Conservation (phyloP, 2,329 filamentous ascomycete genomes). For the Juglanconis oblonga region DNA sequence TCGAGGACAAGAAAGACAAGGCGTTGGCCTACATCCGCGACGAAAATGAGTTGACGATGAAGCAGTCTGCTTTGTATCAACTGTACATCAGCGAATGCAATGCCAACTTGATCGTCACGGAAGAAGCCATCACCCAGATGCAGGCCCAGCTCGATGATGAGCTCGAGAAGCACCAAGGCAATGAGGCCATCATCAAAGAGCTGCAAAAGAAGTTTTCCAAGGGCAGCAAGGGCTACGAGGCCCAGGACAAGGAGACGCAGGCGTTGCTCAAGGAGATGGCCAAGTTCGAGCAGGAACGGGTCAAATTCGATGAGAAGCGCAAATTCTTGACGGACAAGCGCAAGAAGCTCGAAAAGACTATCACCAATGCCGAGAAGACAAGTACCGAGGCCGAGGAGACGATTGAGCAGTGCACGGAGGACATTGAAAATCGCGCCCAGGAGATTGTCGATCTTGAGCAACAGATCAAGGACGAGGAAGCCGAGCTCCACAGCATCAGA, state of each 20-base stretch:
- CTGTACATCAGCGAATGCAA: slow-evolving; percentile 84
- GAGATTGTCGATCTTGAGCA: slow-evolving; percentile 76
- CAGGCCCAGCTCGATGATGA: slow-evolving; percentile 83
- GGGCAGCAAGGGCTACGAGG: slow-evolving; percentile 79
- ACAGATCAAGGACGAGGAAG: slow-evolving; percentile 74
- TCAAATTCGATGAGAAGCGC: slow-evolving; percentile 97
- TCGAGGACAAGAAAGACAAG: slow-evolving; percentile 96
- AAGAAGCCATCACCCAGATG: slow-evolving; percentile 88
- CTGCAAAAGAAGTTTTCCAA: slow-evolving; percentile 81
- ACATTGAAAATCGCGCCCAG: slow-evolving; percentile 72
- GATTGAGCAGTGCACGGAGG: slow-evolving; percentile 72
- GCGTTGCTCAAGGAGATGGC: slow-evolving; percentile 79
- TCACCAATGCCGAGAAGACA: slow-evolving; percentile 72
- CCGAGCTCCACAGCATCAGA: slow-evolving; percentile 77
- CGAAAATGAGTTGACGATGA: slow-evolving; percentile 87
- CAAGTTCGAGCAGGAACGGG: slow-evolving; percentile 91
- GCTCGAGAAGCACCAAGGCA: slow-evolving; percentile 86
- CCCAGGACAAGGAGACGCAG: slow-evolving; percentile 78
- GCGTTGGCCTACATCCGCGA: slow-evolving; percentile 85
- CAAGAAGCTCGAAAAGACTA: slow-evolving; percentile 90
- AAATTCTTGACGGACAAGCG: slow-evolving; percentile 90
- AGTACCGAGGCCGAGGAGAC: slow-evolving; percentile 72
- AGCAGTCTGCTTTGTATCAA: slow-evolving; percentile 90
- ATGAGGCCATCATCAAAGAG: slow-evolving; percentile 84
- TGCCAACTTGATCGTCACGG: slow-evolving; percentile 83